Base-by-base conservation (phyloP, 2,329 filamentous ascomycete species). In the Cladobotryum mycophilum region DNA sequence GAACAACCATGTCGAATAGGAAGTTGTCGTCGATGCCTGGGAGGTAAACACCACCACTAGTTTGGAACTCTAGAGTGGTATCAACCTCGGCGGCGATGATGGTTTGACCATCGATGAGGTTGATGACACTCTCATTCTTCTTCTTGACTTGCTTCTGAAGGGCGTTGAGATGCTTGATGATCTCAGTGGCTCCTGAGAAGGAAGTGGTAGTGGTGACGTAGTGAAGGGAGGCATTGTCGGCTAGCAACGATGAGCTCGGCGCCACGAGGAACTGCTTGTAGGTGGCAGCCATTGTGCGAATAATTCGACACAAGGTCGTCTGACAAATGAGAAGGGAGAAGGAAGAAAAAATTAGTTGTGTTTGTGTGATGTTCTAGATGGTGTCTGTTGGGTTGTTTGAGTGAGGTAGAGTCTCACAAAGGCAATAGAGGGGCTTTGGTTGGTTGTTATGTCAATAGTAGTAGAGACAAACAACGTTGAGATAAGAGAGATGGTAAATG, bases 11-110 rank as follows among this genome's bases (percentile, higher is more conserved):
- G 69, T 96, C 90, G 51, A 88, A 76, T 52, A 99, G 73, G 68
- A 97, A 96, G 73, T 96, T 96, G 75, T 96, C 90, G 63, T 97
- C 92, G 45, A 99, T 76, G 44, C 84, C 84, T 5, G 92, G 92
- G 50, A 97, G 79, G 72, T 93, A 97, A 56, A 85, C 80, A 56
- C 90, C 92, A 58, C 92, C 93, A 56, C 86, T 84, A 55, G 78
- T 82, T 51, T 84, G 67, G 67, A 99, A 96, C 65, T 95, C 86
- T 44, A 97, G 71, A 2, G 82, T 83, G 20, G 89, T 93, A 63
- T 95, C 86, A 44, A 90, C 76, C 69, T 97, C 91, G 51, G 91
- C 76, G 65, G 95, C 91, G 57, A 95, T 70, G 41, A 82, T 80
- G 67, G 82, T 79, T 50, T 76, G 67, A 54, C 84, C 83, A 65